Base-by-base conservation (phyloP, 2,329 filamentous ascomycete species). In the Sphaerulina musiva region DNA sequence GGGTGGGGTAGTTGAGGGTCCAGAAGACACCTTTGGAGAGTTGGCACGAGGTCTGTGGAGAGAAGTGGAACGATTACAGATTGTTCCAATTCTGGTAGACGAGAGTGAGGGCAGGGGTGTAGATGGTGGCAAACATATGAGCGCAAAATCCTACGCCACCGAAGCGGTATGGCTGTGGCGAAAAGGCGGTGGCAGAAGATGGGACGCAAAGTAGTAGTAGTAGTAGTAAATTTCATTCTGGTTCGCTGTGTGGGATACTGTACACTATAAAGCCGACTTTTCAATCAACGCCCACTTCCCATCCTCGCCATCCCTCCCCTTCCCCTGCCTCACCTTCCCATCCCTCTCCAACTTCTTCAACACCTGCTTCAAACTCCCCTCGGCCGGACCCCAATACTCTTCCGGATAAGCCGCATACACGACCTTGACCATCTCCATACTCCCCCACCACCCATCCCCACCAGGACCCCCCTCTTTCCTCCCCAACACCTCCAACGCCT, bases 91-190 rank as follows among this genome's bases (percentile, higher is more conserved):
- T 14, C 75, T 97, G 66, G 79, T 86, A 55, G 83, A 86, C 59
- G 91, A 93, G 64, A 88, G 88, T 2, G 79, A 76, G 54, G 77
- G 77, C 39, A 81, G 82, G 48, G 68, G 67, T 8, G 79, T 78
- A 56, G 83, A 82, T 36, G 73, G 76, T 45, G 29, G 84, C 47
- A 62, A 58, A 55, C 91, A 96, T 76, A 76, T 86, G 55, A 92
- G 89, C 54, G 89, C 88, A 47, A 82, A 84, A 64, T 85, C 86
- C 0, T 95, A 91, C 76, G 91, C 92, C 9, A 84, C 86, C 3
- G 92, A 97, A 70, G 91, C 90, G 1, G 73, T 96, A 12, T 96
- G 92, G 91, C 71, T 95, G 57, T 91, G 89, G 89, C 61, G 86
- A 77, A 67, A 86, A 77, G 87, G 87, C 67, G 72, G 84, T 73